Percentiles rank a stretch among this genome's conserved stretches.
Conservation (phyloP, 176 grass and related monocot genomes). For the Puya raimondii region DNA sequence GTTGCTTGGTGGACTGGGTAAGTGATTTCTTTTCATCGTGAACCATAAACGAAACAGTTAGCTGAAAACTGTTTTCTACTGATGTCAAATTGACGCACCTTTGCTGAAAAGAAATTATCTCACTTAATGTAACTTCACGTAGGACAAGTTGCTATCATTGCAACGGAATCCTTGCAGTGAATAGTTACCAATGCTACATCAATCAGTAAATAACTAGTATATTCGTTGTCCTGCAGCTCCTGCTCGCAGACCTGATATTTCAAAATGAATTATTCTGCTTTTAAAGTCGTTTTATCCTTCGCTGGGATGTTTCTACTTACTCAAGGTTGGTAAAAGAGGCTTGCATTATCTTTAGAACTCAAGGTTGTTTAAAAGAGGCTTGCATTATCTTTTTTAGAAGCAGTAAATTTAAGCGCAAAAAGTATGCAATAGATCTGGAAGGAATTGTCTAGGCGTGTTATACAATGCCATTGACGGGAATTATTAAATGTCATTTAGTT, state of each 20-base stretch:
- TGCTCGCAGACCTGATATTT: background rate
- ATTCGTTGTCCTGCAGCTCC: background rate
- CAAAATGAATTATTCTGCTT: background rate
- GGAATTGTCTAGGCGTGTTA: too few relatives aligned
- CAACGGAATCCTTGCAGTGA: background rate
- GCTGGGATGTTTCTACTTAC: background rate
- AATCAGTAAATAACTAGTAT: background rate
- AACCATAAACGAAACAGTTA: background rate
- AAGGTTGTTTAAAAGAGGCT: too few relatives aligned
- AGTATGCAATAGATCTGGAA: too few relatives aligned
- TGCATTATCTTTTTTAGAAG: too few relatives aligned
- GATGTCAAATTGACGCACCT: background rate
- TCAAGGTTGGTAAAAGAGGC: too few relatives aligned
- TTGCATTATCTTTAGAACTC: too few relatives aligned
- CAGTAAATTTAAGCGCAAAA: too few relatives aligned
- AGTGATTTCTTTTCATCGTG: background rate
- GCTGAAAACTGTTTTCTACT: background rate
- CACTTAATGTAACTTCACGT: background rate
- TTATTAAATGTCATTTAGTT: too few relatives aligned
- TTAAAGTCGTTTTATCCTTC: background rate
- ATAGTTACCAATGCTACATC: too few relatives aligned
- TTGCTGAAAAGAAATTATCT: background rate
- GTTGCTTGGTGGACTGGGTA: conserved; percentile 65
- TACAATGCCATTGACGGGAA: too few relatives aligned
- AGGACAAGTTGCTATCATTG: background rate